Evolutionary conservation across 75 land plant genomes (phyloP), one percentile per base, ranked within the genome.

Genomic region (Pinus albicaulis): DNA sequence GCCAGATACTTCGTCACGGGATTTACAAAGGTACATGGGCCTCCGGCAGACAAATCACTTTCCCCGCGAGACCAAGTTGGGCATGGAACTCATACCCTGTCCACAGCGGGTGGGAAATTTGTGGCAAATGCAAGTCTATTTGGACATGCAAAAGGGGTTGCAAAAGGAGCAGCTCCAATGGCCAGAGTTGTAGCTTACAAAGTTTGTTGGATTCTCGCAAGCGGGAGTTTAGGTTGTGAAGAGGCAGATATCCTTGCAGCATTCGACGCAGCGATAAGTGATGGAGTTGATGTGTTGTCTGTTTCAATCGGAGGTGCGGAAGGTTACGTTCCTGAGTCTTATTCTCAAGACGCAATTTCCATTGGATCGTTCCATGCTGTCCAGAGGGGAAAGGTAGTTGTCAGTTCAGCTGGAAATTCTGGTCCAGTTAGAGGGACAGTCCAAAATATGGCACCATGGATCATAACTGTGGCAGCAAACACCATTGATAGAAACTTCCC

Each of bases 71-170:
- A 92, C 86, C 31, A 12, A 10, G 82, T 78, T 19, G 93, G 93
- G 20, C 93, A 92, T 61, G 93, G 94, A 14, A 81, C 90, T n/a
- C 92, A 89, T 79, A 92, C 94, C 6, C 77, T 86, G 3, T 92
- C 94, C 12, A 89, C 86, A 2, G 92, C 89, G n/a, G 92, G 79
- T 1, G 92, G 94, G 16, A 48, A 66, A 25, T 65, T 73, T 48
- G 88, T 89, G 17, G 57, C 63, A 5, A 74, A 65, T 2, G 88
- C 84, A 26, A 80, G 65, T 56, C 0, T 83, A 44, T 82, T 80
- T 63, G 89, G 88, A 26, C 76, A 26, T 52, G 94, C 82, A 65
- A 64, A 80, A 28, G 94, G 94, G 20, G 83, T 83, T n/a, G 90
- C 92, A 56, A 85, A 76, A 53, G 94, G 94, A 28, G 90, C 90